Percentiles rank a stretch among this genome's conserved stretches.
Conservation (phyloP, 164 flowering plant genomes). For the Piper longum region DNA sequence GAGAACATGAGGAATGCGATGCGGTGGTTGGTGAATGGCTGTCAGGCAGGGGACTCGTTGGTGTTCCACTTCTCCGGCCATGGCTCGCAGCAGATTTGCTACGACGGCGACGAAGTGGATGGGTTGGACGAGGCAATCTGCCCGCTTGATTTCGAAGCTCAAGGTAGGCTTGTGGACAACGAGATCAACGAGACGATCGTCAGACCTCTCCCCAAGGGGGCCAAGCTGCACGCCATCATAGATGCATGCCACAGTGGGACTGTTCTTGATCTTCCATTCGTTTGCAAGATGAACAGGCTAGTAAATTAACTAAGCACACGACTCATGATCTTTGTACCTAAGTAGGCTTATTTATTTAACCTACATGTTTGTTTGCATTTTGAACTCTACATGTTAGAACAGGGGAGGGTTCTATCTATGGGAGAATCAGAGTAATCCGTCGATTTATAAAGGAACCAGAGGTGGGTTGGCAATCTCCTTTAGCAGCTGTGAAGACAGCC, state of each 20-base stretch:
- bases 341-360: neutral
- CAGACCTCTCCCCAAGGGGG: conserved; percentile 51
- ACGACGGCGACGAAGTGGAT: conserved; percentile 51
- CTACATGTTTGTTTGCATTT: neutral
- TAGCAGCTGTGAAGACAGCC: conserved; percentile 76
- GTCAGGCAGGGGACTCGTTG: conserved; percentile 60
- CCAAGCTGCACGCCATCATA: conserved; percentile 59
- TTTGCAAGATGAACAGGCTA: conserved; percentile 53
- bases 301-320: neutral
- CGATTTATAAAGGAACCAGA: conserved; percentile 53
- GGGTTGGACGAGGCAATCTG: conserved; percentile 71
- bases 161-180: conserved; percentile 60
- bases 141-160: conserved; percentile 47
- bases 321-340: neutral
- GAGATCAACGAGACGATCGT: conserved; percentile 58
- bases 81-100: conserved; percentile 43
- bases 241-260: conserved; percentile 79
- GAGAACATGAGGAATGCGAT: conserved; percentile 52
- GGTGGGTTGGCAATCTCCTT: conserved; percentile 70
- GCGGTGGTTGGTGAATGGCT: conserved; percentile 59
- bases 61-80: conserved; percentile 66
- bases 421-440: conserved; percentile 72
- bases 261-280: conserved; percentile 48
- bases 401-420: conserved; percentile 53
- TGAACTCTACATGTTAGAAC: neutral